Percentiles rank a stretch among this genome's conserved stretches.
Conservation (phyloP, 768 basidiomycete species). For the Suillus subalutaceus region DNA sequence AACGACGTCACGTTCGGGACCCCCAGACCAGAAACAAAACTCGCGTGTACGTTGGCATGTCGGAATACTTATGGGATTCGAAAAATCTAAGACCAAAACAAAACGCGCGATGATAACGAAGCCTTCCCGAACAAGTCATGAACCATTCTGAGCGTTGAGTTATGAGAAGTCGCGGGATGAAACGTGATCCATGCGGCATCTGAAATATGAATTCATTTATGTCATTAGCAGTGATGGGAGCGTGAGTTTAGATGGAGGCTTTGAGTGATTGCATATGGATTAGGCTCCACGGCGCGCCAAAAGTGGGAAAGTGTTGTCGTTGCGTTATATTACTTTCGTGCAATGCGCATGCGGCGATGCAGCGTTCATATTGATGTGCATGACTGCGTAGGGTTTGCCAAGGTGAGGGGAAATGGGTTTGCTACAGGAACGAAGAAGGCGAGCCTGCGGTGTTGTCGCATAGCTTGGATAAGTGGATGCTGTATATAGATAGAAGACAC, state of each 20-base stretch:
- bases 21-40: background rate
- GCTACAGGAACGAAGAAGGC: constrained; percentile 5
- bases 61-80: background rate
- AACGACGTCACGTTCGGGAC: background rate
- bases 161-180: constrained; percentile 1
- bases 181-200: constrained; percentile 6
- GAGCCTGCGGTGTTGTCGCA: constrained; percentile 3
- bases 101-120: constrained; percentile 9
- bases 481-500: constrained; percentile 9
- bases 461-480: constrained; percentile 1
- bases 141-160: background rate
- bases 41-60: background rate
- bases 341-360: constrained; percentile 9
- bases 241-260: constrained; percentile 7
- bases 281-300: constrained; percentile 8
- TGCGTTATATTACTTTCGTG: background rate
- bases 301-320: constrained; percentile 9
- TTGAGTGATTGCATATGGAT: background rate
- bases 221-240: constrained; percentile 5
- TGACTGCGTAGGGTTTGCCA: constrained; percentile 3
- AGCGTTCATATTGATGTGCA: background rate
- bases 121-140: background rate
- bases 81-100: background rate
- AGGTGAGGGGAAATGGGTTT: constrained; percentile 1
- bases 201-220: constrained; percentile 3